Evolutionary conservation across 2,329 filamentous ascomycete species (phyloP), one percentile per base, ranked within the genome.

Genomic region (Zalaria sp.): DNA sequence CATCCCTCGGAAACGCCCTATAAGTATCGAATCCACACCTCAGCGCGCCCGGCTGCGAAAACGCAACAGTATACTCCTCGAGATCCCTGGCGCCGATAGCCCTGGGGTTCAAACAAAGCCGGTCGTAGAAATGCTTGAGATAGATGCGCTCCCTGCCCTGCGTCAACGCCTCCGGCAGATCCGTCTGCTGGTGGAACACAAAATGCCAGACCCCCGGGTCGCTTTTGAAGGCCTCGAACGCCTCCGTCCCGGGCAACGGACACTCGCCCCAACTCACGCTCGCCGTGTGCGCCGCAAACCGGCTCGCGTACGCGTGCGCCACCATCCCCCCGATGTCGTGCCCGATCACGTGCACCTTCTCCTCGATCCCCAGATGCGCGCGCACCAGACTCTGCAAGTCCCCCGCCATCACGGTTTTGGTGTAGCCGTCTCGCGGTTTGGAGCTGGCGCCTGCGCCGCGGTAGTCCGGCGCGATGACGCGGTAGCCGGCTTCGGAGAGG

Each of bases 281-380:
- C 1, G 53, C 54, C 0, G 58, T 55, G 31, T 55, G 45, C 1
- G 56, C 48, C 0, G 64, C 53, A 36, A 60, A 62, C 2, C 54
- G 56, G 1, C 54, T 49, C 4, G 59, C 64, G 43, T 65, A 65
- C 4, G 63, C 59, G 44, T 63, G 62, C 0, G 63, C 62, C 26
- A 69, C 59, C 64, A 69, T 69, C 35, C 64, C 65, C 10, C 66
- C 64, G 18, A 69, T 68, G 42, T 69, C 66, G 40, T 71, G 64
- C 6, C 66, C 66, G 0, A 69, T 58, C 3, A 69, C 49, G 43
- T 69, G 63, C 3, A 66, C 53, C 8, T 60, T 56, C 9, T 60
- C 51, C 9, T 53, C 54, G 47, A 65, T 58, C 0, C 49, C 46
- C 0, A 68, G 48, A 4, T 58, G 50, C 2, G 42, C 27, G 27